phyloP scores from a whole-genome alignment of 768 basidiomycete species.

The Agrocybe pediades region DNA sequence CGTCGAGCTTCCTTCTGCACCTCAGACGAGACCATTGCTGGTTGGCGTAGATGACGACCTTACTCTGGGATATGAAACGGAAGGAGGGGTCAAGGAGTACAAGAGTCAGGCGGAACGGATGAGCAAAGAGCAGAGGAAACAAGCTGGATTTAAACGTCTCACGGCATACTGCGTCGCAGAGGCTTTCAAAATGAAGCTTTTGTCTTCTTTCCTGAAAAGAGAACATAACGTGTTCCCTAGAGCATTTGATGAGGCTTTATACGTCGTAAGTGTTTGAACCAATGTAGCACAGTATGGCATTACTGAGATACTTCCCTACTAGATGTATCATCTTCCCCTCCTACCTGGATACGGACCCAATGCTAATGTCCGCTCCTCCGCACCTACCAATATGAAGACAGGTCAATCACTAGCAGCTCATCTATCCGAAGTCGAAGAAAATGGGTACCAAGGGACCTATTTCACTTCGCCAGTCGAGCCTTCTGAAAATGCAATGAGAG shows the following conservation, averaged over 20 bases:
- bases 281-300: no score
- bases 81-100: slow-evolving; percentile 69
- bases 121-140: slow-evolving; percentile 82
- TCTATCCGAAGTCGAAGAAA: slow-evolving; percentile 87
- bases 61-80: slow-evolving; percentile 65
- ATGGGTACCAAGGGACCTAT: slow-evolving; percentile 87
- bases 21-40: slow-evolving; percentile 76
- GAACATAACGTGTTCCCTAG: slow-evolving; percentile 90
- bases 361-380: slow-evolving; percentile 84
- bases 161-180: slow-evolving; percentile 92
- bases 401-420: slow-evolving; percentile 64
- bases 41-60: slow-evolving; percentile 43
- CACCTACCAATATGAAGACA: slow-evolving; percentile 46
- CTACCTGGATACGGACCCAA: slow-evolving; percentile 89
- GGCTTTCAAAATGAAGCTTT: slow-evolving; percentile 78
- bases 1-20: slow-evolving; percentile 86
- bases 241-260: slow-evolving; percentile 91
- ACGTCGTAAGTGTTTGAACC: slow-evolving; percentile 64
- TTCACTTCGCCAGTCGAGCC: slow-evolving; percentile 47
- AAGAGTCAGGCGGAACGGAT: slow-evolving; percentile 89
- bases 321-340: slow-evolving; percentile 93
- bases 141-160: slow-evolving; percentile 77
- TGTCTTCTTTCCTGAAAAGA: slow-evolving; percentile 85
- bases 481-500: slow-evolving; percentile 36
- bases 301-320: background rate